Conservation (phyloP, 163 green algal species). For the Scenedesmus sp. region DNA sequence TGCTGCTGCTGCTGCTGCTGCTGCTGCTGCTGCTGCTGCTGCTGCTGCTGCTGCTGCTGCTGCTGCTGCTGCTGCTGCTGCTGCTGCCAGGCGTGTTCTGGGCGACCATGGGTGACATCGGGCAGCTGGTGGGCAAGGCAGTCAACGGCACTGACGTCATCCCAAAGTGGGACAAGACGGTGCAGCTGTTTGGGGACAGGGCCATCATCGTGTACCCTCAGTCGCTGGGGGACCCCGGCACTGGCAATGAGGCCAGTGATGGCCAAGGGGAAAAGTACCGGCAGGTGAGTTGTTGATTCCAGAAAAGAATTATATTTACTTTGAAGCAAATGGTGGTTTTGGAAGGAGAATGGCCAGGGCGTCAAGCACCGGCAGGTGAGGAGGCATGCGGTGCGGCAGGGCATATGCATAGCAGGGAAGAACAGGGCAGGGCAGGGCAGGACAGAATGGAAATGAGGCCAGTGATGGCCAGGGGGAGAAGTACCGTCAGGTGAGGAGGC, state of each 20-base stretch:
- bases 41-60: too few relatives aligned
- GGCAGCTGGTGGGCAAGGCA: not conserved
- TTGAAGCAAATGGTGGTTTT: not conserved
- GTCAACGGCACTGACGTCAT: constrained; percentile 46
- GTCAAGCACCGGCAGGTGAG: too few relatives aligned
- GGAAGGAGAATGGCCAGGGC: not conserved
- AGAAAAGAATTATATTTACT: too few relatives aligned
- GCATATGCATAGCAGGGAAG: too few relatives aligned
- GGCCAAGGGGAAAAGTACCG: constrained; percentile 32
- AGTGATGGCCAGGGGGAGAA: constrained; percentile 23
- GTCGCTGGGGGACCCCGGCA: constrained; percentile 19
- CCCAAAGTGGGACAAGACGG: constrained; percentile 32
- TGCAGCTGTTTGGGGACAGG: constrained; percentile 12
- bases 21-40: too few relatives aligned
- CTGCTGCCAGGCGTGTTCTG: constrained; percentile 38
- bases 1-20: too few relatives aligned
- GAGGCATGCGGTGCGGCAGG: not conserved
- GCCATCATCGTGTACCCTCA: constrained; percentile 50
- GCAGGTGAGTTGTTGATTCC: not conserved
- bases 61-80: not conserved
- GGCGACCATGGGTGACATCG: constrained; percentile 41
- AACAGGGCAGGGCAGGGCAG: too few relatives aligned
- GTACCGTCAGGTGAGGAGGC: constrained; percentile 3
- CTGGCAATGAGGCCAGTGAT: constrained; percentile 21
- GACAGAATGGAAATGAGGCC: not conserved